Percentiles rank a stretch among this genome's conserved stretches.
These are phyloP conservation scores for Phylloporus rhodoxanthus DNA, from an alignment of 768 basidiomycete species.

Conservation along the genomic window DNA sequence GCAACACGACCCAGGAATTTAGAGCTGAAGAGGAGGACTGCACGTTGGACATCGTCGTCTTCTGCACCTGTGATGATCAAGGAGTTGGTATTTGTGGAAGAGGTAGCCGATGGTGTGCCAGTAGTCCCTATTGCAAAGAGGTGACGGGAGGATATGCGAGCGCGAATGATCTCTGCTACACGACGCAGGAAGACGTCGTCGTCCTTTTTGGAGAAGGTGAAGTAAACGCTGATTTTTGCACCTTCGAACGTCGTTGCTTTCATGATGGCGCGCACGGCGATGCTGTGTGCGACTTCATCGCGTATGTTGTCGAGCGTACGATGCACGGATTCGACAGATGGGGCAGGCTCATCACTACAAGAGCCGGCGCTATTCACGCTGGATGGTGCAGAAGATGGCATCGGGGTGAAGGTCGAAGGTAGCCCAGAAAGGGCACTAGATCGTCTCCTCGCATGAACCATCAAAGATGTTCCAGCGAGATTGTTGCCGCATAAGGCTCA, in stretches of 20 bases:
- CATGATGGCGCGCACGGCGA: conserved; percentile 50
- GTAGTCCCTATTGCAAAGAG: conserved; percentile 54
- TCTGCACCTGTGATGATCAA: conserved; percentile 58
- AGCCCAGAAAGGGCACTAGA: too few relatives aligned
- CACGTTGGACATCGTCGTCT: conserved; percentile 55
- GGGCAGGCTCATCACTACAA: conserved; percentile 1
- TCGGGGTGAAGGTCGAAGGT: not conserved
- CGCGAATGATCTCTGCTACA: conserved; percentile 45
- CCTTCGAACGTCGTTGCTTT: conserved; percentile 47
- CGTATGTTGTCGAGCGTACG: conserved; percentile 58
- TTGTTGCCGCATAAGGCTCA: too few relatives aligned
- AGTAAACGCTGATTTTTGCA: conserved; percentile 52
- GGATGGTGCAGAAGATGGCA: conserved; percentile 27
- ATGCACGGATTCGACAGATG: conserved; percentile 1
- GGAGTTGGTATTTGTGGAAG: conserved; percentile 31
- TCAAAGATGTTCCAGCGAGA: too few relatives aligned
- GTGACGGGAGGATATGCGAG: conserved; percentile 39
- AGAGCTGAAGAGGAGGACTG: conserved; percentile 55
- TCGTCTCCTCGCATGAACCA: too few relatives aligned
- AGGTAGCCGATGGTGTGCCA: conserved; percentile 30
- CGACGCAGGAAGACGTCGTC: conserved; percentile 52
- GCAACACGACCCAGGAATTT: conserved; percentile 65
- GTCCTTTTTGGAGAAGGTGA: conserved; percentile 53
- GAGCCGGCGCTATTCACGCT: conserved; percentile 11
- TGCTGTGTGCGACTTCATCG: conserved; percentile 51